Evolutionary conservation across 805 yeast species (phyloP), one percentile per base, ranked within the genome.

Genomic region (Suhomyces sp.): DNA sequence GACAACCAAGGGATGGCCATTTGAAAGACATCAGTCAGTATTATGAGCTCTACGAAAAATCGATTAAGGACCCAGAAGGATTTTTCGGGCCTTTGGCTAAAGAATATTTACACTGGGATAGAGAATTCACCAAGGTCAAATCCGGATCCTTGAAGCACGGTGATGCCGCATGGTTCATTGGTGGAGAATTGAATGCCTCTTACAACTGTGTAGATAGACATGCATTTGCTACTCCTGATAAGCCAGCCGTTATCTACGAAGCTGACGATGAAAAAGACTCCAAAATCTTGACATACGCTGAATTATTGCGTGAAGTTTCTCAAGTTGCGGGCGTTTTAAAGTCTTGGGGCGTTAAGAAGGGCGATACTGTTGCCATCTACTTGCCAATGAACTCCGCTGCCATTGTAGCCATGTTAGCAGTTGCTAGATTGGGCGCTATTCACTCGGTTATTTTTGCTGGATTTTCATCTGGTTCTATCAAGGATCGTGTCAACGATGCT

Each of bases 391-490:
- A 84, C 57, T 87, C 92, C 44, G 89, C 87, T 66, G 92, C 94
- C 39, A 71, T 88, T 48, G 75, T 86, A 52, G 82, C 94, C 24
- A 71, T 88, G 75, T 72, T 88, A 69, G 96, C 96, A 22, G 86
- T 87, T 63, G 80, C 82, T 41, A 79, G 96, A 70, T 75, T 88
- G 56, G 96, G 96, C 61, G 96, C 96, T 12, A 75, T 87, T 54
- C 96, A 88, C 68, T 86, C 93, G 2, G 94, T 87, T 35, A 86
- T 88, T 29, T 88, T 88, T 73, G 96, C 96, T 25, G 96, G 96
- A 5, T 88, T 88, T 69, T 82, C 87, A 7, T 79, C 89, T 39
- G 85, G 85, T 52, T 85, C 90, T 9, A 74, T 86, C 56, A 76
- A 81, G 54, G 93, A 86, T 68, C 79, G 93, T 60, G 83, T 86